Evolutionary conservation across 2,329 filamentous ascomycete species (phyloP), one percentile per base, ranked within the genome.

Genomic region (Mollisia scopiformis): DNA sequence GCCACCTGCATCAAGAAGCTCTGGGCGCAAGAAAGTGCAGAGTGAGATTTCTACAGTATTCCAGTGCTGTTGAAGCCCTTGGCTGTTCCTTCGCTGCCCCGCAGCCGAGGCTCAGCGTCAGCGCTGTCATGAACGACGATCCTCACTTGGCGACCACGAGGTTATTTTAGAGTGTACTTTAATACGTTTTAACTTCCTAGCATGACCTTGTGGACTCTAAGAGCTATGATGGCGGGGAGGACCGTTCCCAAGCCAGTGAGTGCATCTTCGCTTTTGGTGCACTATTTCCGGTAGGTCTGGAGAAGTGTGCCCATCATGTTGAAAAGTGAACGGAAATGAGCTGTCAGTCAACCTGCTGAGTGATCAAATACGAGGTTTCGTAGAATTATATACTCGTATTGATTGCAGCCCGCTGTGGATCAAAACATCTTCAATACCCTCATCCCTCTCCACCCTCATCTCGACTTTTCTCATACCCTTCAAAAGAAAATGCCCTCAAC

Each of bases 71-170:
- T 43, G 25, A 27, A 55, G 54, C 28, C 25, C 28, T 19, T 47
- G 54, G 41, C 10, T 23, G 14, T 35, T 23, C 31, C 39, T 49
- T 25, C 54, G 31, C 16, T 16, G n/a, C n/a, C n/a, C 25, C 39
- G 25, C 30, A n/a, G 23, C 56, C 56, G 56, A 58, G 56, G 56
- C 55, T 43, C 21, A 43, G 6, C 16, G 5, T 4, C 39, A n/a
- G 19, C 5, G 37, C n/a, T 30, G 31, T 52, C 46, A 52, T 23
- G 47, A 57, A 19, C 39, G n/a, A 51, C 46, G 43, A 57, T 57
- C 55, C 6, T 41, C 23, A 6, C 46, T 11, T 30, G 19, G 23
- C 47, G 13, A 13, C 25, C n/a, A 19, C 47, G 2, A 30, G 8
- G 2, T 6, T 6, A 31, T 30, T 43, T 46, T 35, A 47, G 37